These are phyloP conservation scores for Hanseniaspora pseudoguilliermondii DNA, from an alignment of 805 yeast genomes.

Conservation along the genomic window DNA sequence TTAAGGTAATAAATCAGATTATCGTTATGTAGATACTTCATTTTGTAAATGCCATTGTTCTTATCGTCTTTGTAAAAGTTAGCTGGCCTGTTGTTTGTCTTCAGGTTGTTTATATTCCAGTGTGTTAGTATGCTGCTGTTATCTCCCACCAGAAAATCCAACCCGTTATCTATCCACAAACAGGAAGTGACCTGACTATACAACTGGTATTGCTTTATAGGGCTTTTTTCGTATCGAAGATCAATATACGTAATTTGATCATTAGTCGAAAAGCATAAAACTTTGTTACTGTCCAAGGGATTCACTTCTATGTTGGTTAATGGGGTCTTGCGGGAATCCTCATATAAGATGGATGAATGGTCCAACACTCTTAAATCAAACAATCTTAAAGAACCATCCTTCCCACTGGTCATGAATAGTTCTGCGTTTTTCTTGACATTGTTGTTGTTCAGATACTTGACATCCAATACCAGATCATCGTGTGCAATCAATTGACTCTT, in stretches of 20 bases:
- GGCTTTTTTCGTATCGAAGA: slow-evolving; percentile 6
- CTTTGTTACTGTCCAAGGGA: slow-evolving; percentile 62
- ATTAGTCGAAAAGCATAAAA: slow-evolving; percentile 1
- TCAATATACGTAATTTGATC: slow-evolving; percentile 5
- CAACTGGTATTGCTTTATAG: background rate
- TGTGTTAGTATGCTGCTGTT: slow-evolving; percentile 1
- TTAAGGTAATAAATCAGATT: slow-evolving; percentile 2
- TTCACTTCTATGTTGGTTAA: slow-evolving; percentile 66
- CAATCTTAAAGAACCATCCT: slow-evolving; percentile 87
- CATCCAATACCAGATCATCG: slow-evolving; percentile 90
- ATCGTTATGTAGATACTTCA: slow-evolving; percentile 1
- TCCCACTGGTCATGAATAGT: slow-evolving; percentile 83
- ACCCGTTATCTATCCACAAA: slow-evolving; percentile 6
- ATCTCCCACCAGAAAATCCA: slow-evolving; percentile 8
- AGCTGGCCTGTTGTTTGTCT: background rate
- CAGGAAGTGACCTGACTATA: slow-evolving; percentile 1
- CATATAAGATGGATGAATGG: slow-evolving; percentile 89
- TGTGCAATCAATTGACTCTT: slow-evolving; percentile 93
- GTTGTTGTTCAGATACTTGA: slow-evolving; percentile 62
- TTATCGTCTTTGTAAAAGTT: background rate
- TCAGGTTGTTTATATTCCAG: slow-evolving; percentile 7
- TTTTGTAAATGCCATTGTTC: slow-evolving; percentile 4
- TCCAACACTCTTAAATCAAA: slow-evolving; percentile 82
- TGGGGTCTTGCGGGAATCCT: slow-evolving; percentile 44
- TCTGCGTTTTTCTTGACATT: slow-evolving; percentile 32